Evolutionary conservation across 2,329 filamentous ascomycete genomes (phyloP), one percentile per base, ranked within the genome.

Genomic region (Aspergillus japonicus): DNA sequence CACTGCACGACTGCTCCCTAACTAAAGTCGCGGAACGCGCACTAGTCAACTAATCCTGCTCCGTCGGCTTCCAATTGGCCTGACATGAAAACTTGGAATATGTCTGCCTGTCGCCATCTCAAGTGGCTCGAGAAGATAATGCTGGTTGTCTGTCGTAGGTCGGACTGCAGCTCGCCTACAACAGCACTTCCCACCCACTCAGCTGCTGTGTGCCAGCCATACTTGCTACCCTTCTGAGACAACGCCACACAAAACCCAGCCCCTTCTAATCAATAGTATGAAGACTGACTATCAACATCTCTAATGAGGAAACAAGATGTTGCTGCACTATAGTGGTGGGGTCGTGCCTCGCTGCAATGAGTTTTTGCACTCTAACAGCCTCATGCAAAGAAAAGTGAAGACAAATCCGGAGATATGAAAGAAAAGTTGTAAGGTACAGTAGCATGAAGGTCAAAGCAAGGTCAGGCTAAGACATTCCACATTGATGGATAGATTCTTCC

Each of bases 61-160:
- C 57, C 60, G 55, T 49, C 16, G 39, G 14, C 42, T 57, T 60
- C 60, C 62, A 59, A 64, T 62, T 64, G 62, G 62, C 57, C 47
- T 47, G 39, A 12, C 33, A 51, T 39, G 57, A 33, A 51, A 23
- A 52, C 48, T 39, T 33, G 48, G 35, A 31, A 47, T 50, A 24
- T 26, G 56, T 52, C 33, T 44, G 55, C 35, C 55, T 51, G 26
- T 19, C 39, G 39, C 39, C 16, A 8, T 51, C 55, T 47, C 33
- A 57, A 57, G 29, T 52, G 14, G 21, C 21, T 26, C 24, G 23
- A 21, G 19, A 21, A 47, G 39, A n/a, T 19, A 16, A 12, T 14
- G 16, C 39, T 31, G 16, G 39, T 54, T 29, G 52, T 44, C 47
- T 29, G 52, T 44, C 47, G 35, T 26, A 44, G 44, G 35, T 54